phyloP scores from a whole-genome alignment of 2,329 filamentous ascomycete species.

The Aspergillus felis region DNA sequence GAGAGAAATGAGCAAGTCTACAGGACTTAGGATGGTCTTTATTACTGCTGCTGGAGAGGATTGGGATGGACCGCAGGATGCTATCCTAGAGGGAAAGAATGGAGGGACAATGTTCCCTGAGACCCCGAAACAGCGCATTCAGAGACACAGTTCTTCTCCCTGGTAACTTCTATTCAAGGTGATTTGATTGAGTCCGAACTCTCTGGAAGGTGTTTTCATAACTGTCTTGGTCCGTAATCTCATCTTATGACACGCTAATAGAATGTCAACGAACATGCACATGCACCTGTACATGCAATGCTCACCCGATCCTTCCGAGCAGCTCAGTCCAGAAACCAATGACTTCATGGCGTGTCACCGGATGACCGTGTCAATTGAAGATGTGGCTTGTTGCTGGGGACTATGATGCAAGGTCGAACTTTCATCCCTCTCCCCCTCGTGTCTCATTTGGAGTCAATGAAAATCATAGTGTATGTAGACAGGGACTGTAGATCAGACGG shows the following conservation, averaged over 20 bases:
- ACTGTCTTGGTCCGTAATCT: neutral
- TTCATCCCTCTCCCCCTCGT: neutral
- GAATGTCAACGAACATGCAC: neutral
- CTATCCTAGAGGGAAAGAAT: constrained; percentile 4
- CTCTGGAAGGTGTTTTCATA: neutral
- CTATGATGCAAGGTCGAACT: neutral
- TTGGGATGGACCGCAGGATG: constrained; percentile 1
- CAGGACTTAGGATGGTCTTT: constrained; percentile 1
- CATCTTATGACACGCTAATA: neutral
- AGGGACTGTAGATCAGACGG: neutral
- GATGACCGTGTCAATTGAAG: neutral
- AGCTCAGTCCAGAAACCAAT: neutral
- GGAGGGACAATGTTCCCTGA: neutral
- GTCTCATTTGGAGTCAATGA: neutral
- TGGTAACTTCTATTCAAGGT: neutral
- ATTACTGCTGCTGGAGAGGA: constrained; percentile 2
- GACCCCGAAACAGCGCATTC: neutral
- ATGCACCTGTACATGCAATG: neutral
- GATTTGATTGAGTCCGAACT: neutral
- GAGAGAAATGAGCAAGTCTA: neutral
- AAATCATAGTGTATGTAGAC: neutral
- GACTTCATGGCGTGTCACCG: neutral
- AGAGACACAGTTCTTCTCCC: neutral
- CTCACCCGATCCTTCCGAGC: neutral
- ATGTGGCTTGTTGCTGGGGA: neutral